These are phyloP conservation scores for Penicillium sp. DNA, from an alignment of 2,329 filamentous ascomycete species.

Conservation along the genomic window DNA sequence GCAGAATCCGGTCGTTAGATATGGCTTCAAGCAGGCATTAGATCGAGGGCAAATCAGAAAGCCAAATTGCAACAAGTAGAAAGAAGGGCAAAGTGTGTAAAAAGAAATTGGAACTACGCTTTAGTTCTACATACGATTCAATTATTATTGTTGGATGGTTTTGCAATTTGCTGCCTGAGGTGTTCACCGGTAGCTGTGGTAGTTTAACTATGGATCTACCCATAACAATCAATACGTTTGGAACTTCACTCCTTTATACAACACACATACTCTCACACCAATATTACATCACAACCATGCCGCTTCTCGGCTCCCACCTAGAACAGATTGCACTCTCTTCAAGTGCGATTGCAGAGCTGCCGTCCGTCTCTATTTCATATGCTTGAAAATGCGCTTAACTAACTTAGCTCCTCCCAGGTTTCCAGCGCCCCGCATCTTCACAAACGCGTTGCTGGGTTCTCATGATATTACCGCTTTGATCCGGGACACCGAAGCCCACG, in stretches of 20 bases:
- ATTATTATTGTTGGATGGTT: background rate
- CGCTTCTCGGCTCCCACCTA: constrained; percentile 67
- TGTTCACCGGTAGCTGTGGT: background rate
- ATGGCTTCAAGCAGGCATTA: background rate
- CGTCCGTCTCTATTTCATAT: constrained; percentile 51
- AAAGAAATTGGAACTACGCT: too few species aligned
- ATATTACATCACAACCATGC: constrained; percentile 53
- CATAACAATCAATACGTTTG: background rate
- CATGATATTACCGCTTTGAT: constrained; percentile 94
- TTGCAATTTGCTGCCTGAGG: constrained; percentile 15
- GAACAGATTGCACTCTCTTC: constrained; percentile 77
- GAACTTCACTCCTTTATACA: background rate
- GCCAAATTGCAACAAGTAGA: background rate
- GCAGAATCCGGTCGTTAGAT: constrained; percentile 5
- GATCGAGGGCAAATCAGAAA: background rate
- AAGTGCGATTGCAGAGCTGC: constrained; percentile 70
- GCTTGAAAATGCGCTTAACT: background rate
- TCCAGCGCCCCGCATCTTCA: constrained; percentile 88
- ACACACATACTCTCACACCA: background rate
- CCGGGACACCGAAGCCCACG: constrained; percentile 90
- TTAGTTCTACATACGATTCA: background rate
- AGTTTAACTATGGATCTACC: background rate
- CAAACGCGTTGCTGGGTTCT: constrained; percentile 82
- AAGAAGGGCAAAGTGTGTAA: background rate
- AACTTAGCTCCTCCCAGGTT: constrained; percentile 58